phyloP scores from a whole-genome alignment of 108 stramenopile genomes.

The Bacterosira constricta region DNA sequence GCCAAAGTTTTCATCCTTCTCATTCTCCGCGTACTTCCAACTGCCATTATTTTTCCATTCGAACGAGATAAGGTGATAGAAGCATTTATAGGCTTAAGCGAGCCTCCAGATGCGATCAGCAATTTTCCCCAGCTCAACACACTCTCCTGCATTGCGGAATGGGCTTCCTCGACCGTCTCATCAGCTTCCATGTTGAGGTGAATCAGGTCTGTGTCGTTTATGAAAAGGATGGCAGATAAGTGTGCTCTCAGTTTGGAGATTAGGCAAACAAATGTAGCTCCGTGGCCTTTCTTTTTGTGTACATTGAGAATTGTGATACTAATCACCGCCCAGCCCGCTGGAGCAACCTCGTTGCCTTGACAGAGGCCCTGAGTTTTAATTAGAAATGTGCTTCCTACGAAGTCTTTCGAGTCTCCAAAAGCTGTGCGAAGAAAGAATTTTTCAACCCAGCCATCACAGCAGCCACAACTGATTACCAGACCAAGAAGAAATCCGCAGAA shows the following conservation, averaged over 20 bases:
- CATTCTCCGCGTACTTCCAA: slow-evolving; percentile 15
- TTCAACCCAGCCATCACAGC: too few species aligned
- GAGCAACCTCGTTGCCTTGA: slow-evolving; percentile 6
- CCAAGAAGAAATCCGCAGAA: too few species aligned
- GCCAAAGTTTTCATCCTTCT: neutral
- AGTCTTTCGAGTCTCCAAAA: neutral
- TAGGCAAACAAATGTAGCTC: neutral
- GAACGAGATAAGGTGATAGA: slow-evolving; percentile 20
- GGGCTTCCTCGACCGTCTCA: neutral
- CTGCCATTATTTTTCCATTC: neutral
- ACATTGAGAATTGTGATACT: neutral
- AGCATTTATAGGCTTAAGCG: slow-evolving; percentile 15
- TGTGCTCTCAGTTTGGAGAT: neutral
- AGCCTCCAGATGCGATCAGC: slow-evolving; percentile 14
- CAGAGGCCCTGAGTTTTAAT: slow-evolving; percentile 1
- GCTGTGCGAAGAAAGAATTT: slow-evolving; percentile 7
- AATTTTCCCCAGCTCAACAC: slow-evolving; percentile 11
- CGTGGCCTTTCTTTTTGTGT: neutral
- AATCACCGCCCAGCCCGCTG: neutral
- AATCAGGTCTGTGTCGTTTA: neutral
- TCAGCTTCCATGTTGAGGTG: neutral
- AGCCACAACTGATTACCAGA: too few species aligned
- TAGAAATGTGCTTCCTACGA: neutral
- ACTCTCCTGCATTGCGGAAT: neutral
- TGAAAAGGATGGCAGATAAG: neutral